These are phyloP conservation scores for Eragrostis nindensis DNA, from an alignment of 176 grass and related monocot genomes.

Conservation along the genomic window DNA sequence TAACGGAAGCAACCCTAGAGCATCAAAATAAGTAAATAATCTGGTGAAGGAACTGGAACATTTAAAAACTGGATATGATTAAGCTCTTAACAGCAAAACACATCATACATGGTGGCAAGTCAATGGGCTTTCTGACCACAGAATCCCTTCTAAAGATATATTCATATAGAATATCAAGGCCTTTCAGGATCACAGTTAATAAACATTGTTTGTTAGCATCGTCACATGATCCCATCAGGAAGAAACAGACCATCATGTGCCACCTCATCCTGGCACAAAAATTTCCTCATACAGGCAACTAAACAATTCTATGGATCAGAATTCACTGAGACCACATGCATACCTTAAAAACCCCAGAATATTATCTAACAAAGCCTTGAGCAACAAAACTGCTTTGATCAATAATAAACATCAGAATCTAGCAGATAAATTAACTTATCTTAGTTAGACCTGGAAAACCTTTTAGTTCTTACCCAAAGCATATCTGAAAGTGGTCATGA, in stretches of 20 bases:
- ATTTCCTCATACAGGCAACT: background rate
- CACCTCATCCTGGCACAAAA: background rate
- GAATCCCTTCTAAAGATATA: slow-evolving; percentile 5
- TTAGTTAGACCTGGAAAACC: too few species aligned
- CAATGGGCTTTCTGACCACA: background rate
- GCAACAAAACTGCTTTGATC: background rate
- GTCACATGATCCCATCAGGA: background rate
- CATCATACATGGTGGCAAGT: background rate
- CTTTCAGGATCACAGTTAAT: background rate
- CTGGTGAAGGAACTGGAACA: background rate
- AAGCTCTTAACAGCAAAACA: background rate
- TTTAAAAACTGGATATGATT: background rate
- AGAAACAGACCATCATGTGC: background rate
- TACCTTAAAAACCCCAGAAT: background rate
- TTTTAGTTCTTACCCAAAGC: slow-evolving; percentile 16
- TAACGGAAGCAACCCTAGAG: background rate
- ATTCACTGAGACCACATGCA: background rate
- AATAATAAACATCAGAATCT: background rate
- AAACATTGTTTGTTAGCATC: background rate
- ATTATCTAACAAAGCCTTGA: background rate
- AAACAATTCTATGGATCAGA: slow-evolving; percentile 1
- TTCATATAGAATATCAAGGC: background rate
- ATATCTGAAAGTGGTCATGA: slow-evolving; percentile 1
- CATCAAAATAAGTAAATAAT: background rate
- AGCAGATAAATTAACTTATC: background rate